Base-by-base conservation (phyloP, 108 stramenopile genomes). In the Conticribra guillardii region DNA sequence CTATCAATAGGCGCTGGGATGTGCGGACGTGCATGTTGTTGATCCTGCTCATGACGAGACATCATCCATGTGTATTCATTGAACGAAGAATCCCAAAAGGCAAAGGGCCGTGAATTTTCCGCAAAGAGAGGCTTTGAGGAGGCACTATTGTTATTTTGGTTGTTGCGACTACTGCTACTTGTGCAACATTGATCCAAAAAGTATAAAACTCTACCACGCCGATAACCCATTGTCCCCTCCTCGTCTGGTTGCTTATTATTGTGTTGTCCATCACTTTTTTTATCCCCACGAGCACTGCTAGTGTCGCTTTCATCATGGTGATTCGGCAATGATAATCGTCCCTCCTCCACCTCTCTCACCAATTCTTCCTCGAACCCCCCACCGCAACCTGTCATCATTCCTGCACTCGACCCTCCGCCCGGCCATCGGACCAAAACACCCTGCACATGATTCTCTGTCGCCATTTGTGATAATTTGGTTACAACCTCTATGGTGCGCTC, bases 381-480 rank as follows among this genome's bases (percentile, higher is more conserved):
- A 26, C 37, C 59, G 17, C 32, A 22, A 1, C 59, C 59, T 14
- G 37, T 23, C 21, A 18, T 30, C 34, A 60, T 23, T 1, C 59
- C 59, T 14, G 24, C 14, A 9, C 28, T 21, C 34, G 59, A 32
- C 4, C 59, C 59, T 41, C 41, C 65, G 1, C 73, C 73, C 23
- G 73, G 73, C 73, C 73, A 74, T 46, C 73, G 48, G 7, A 74
- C 59, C 37, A 67, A 37, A 21, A 74, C 63, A 2, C 73, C 64
- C 50, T 74, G 66, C 46, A 74, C 64, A 27, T 65, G 28, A 52
- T 64, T 30, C 7, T 67, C 31, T 4, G n/a, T 60, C n/a, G 73
- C 64, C 41, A 74, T 46, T 32, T 67, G 65, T 18, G 65, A 59
- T 19, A 74, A 51, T 29, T 74, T 64, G 45, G 49, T 31, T 5